Base-by-base conservation (phyloP, 805 yeast species). In the Saccharomycopsis capsularis region DNA sequence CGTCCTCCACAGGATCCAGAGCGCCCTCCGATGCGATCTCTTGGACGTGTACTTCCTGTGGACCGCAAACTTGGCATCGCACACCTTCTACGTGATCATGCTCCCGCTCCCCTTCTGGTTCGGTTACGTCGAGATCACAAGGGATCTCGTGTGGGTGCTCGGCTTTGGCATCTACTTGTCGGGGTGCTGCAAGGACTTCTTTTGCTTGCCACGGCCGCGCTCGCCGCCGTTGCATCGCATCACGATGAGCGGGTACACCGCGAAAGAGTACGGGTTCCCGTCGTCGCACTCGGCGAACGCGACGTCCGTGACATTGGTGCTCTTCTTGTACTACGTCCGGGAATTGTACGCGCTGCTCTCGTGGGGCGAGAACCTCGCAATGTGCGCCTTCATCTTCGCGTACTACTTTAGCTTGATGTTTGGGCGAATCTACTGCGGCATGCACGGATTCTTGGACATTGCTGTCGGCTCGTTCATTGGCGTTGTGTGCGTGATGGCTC, bases 261-360 rank as follows among this genome's bases (percentile, higher is more conserved):
- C 95, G 2, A 79, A 83, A 58, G 99, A 91, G 63, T 91, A 91
- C 63, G 99, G 99, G 3, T 88, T 90, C 58, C 99, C 98, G 0
- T 79, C 89, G 37, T 82, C 95, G 3, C 99, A 91, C 63, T 75
- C 91, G n/a, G 95, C 97, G 30, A 93, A 91, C 64, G 96, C 97
- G 3, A 80, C 95, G 0, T 83, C 87, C 0, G 95, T 86, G 2
- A 76, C 86, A 0, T 58, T 87, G 24, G 66, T 82, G 24, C 51
- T 79, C 27, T 47, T 69, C 2, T 59, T 56, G 42, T 55, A 58
- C 62, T 34, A 51, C 34, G 30, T 43, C 23, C 24, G 21, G n/a
- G 21, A 25, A 7, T 21, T 30, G 18, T 30, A 43, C n/a, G 11
- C 32, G 6, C 23, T 36, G 25, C 38, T 3, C 40, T 52, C 37